Percentiles rank a stretch among this genome's conserved stretches.
These are phyloP conservation scores for Candida tunisiensis DNA, from an alignment of 1,139 yeast species.

Conservation along the genomic window DNA sequence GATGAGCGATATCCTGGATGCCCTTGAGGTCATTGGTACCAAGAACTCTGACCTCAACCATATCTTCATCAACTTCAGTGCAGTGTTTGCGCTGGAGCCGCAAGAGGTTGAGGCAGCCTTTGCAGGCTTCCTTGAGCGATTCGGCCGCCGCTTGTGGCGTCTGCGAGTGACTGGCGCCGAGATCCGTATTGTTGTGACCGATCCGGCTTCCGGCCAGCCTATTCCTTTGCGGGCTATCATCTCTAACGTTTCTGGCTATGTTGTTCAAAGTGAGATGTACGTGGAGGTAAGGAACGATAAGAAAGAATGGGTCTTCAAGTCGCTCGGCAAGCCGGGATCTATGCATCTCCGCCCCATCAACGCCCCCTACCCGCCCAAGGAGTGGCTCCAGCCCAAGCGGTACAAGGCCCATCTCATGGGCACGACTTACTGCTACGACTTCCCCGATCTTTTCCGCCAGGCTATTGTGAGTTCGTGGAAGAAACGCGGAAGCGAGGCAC, in stretches of 20 bases:
- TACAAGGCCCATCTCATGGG: conserved; percentile 98
- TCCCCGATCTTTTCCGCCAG: conserved; percentile 97
- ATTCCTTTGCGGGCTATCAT: conserved; percentile 95
- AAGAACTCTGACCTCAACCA: conserved; percentile 92
- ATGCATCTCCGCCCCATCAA: conserved; percentile 95
- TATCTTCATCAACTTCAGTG: conserved; percentile 89
- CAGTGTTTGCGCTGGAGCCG: conserved; percentile 85
- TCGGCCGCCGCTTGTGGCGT: conserved; percentile 94
- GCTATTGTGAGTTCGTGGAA: conserved; percentile 80
- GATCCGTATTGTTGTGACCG: conserved; percentile 88
- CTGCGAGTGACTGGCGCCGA: conserved; percentile 95
- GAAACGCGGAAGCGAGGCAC: conserved; percentile 23
- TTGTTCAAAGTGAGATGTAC: conserved; percentile 86
- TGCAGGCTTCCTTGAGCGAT: conserved; percentile 94
- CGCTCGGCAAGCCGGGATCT: conserved; percentile 78
- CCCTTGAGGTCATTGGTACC: conserved; percentile 86
- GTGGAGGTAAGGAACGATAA: conserved; percentile 83
- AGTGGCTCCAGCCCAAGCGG: conserved; percentile 95
- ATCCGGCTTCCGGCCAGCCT: conserved; percentile 70
- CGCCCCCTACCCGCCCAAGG: conserved; percentile 95
- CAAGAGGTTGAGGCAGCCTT: conserved; percentile 95
- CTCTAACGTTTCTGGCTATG: conserved; percentile 92
- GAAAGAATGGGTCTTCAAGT: conserved; percentile 95
- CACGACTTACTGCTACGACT: conserved; percentile 92
- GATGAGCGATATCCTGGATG: conserved; percentile 90